phyloP scores from a whole-genome alignment of 495 filamentous ascomycete genomes.

The Aspergillus asperescens region DNA sequence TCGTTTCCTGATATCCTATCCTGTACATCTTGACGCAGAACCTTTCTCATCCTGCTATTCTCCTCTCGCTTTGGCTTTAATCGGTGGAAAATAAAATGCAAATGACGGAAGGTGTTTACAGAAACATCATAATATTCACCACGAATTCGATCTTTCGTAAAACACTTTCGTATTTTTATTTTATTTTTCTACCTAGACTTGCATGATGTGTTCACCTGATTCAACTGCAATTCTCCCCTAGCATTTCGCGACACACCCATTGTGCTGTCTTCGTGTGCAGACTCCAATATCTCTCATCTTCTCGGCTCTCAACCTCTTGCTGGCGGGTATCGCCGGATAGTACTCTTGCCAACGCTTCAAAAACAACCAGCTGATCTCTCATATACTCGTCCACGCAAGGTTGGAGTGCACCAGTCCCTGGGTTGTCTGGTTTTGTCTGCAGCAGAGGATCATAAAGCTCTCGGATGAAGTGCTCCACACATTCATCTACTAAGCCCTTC shows the following conservation, averaged over 20 bases:
- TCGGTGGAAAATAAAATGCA: conserved; percentile 24
- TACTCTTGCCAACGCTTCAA: conserved; percentile 60
- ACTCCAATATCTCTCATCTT: conserved; percentile 48
- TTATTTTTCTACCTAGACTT: conserved; percentile 1
- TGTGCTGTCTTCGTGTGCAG: conserved; percentile 67
- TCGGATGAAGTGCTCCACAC: conserved; percentile 52
- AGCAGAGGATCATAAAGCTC: conserved; percentile 43
- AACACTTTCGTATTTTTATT: not conserved
- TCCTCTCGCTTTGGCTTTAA: conserved; percentile 13
- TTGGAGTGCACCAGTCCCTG: not conserved
- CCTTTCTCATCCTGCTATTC: conserved; percentile 3
- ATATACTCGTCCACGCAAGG: conserved; percentile 62
- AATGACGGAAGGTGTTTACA: conserved; percentile 18
- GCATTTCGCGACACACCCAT: conserved; percentile 58
- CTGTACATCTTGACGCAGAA: not conserved
- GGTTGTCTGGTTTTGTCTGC: not conserved
- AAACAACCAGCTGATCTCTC: conserved; percentile 77
- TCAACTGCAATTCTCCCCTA: conserved; percentile 16
- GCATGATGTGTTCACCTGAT: too few relatives aligned
- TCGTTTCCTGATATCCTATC: conserved; percentile 8
- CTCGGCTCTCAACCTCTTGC: conserved; percentile 13
- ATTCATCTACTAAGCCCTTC: conserved; percentile 35
- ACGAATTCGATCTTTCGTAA: conserved; percentile 12
- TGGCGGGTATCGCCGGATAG: not conserved
- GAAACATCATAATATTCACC: conserved; percentile 5